Conservation (phyloP, 2,329 filamentous ascomycete species). For the Neopestalotiopsis sp. region DNA sequence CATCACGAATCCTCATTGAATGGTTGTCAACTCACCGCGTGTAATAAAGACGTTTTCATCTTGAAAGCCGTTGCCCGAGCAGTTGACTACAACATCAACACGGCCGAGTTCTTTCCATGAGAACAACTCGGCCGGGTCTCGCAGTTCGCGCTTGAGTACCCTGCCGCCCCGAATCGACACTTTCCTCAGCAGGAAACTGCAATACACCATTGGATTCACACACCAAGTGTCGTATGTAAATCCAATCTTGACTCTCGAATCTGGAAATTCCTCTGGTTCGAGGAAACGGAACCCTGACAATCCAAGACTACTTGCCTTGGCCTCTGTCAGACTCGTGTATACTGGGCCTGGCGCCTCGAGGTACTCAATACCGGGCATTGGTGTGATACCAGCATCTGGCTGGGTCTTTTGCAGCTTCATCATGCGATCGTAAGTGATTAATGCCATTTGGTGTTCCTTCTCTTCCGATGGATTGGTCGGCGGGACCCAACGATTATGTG, state of each 20-base stretch:
- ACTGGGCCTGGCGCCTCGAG: conserved; percentile 50
- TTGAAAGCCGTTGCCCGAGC: conserved; percentile 51
- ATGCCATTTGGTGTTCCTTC: conserved; percentile 49
- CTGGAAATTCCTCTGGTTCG: conserved; percentile 43
- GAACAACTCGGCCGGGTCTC: conserved; percentile 45
- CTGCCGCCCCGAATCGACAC: conserved; percentile 45
- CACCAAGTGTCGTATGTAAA: conserved; percentile 61
- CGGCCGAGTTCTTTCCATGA: conserved; percentile 33
- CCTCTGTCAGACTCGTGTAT: conserved; percentile 44
- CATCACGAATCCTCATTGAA: not conserved
- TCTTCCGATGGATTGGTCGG: conserved; percentile 39
- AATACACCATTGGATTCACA: conserved; percentile 61
- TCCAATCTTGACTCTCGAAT: conserved; percentile 47
- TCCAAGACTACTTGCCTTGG: conserved; percentile 37
- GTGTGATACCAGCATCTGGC: conserved; percentile 53
- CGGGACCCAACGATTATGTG: conserved; percentile 59
- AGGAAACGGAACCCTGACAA: conserved; percentile 46
- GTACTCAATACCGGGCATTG: conserved; percentile 56
- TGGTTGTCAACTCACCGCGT: conserved; percentile 37
- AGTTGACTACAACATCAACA: conserved; percentile 48
- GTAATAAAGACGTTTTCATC: conserved; percentile 49
- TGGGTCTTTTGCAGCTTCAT: conserved; percentile 33
- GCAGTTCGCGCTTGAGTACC: conserved; percentile 41
- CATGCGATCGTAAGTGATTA: conserved; percentile 51
- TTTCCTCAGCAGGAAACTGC: conserved; percentile 50